Evolutionary conservation across 331 rosid species (phyloP).

Genomic region (Quercus phellos): DNA sequence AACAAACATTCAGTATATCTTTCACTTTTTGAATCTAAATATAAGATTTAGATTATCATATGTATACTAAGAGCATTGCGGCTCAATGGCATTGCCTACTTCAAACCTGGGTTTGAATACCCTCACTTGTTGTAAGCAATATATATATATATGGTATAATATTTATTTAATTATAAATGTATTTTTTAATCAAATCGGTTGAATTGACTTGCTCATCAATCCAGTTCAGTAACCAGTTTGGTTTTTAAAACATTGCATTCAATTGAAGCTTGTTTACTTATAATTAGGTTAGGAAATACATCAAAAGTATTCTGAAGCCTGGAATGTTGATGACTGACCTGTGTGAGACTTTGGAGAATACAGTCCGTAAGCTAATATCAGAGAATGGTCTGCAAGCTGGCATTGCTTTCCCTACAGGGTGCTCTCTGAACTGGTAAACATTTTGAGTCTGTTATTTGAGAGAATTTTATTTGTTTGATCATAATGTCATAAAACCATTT

Average conservation of each 20-base stretch:
- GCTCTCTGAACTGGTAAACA: constrained; percentile 85
- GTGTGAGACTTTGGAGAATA: constrained; percentile 89
- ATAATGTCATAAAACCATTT: background rate
- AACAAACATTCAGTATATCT: background rate
- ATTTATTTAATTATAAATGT: background rate
- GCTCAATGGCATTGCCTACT: no score
- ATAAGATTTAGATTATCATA: background rate
- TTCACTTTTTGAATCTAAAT: background rate
- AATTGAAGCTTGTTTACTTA: constrained; percentile 14
- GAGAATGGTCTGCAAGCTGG: constrained; percentile 96
- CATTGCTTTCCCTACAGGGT: constrained; percentile 97
- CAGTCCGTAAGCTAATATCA: constrained; percentile 78
- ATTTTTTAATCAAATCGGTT: background rate
- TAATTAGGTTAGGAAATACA: constrained; percentile 78
- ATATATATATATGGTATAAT: no score
- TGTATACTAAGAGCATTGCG: no score
- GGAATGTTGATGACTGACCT: constrained; percentile 93
- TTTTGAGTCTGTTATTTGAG: background rate
- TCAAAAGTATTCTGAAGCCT: constrained; percentile 74
- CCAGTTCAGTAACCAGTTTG: background rate
- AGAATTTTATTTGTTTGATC: background rate
- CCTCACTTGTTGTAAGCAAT: no score
- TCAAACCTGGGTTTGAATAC: no score
- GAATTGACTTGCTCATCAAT: background rate
- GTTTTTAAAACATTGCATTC: background rate